phyloP scores from a whole-genome alignment of 2,329 filamentous ascomycete species.

The Penicillium sp. region DNA sequence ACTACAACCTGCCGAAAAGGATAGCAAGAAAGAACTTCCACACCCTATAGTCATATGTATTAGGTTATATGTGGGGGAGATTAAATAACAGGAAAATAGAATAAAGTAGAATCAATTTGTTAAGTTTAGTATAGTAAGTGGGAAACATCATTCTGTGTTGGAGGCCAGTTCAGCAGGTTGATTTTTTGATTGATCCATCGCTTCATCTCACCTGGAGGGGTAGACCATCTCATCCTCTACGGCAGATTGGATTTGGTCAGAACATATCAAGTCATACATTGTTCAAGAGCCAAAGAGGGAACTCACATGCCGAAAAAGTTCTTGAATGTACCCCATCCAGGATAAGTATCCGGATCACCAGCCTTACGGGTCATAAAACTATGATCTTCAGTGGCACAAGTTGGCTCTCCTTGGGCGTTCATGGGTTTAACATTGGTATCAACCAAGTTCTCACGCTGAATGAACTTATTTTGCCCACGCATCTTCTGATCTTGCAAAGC shows the following conservation, averaged over 20 bases:
- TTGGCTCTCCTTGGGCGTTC: conserved; percentile 14
- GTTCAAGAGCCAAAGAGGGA: not conserved
- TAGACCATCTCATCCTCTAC: not conserved
- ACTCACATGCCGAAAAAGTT: conserved; percentile 16
- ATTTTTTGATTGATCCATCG: too few relatives aligned
- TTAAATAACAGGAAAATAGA: too few relatives aligned
- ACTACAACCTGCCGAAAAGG: too few relatives aligned
- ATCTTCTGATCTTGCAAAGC: conserved; percentile 30
- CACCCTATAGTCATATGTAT: too few relatives aligned
- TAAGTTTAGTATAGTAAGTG: too few relatives aligned
- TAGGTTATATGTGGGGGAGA: too few relatives aligned
- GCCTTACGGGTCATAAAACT: conserved; percentile 31
- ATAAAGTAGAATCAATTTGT: too few relatives aligned
- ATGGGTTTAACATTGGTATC: not conserved
- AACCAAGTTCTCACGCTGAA: conserved; percentile 11
- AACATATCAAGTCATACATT: not conserved
- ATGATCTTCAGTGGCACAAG: conserved; percentile 33
- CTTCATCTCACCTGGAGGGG: not conserved
- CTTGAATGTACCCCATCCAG: conserved; percentile 32
- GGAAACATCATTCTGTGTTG: too few relatives aligned
- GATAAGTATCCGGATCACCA: conserved; percentile 28
- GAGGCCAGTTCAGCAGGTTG: too few relatives aligned
- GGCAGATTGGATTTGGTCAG: not conserved
- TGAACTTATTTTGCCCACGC: conserved; percentile 22
- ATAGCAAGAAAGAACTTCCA: too few relatives aligned